phyloP scores from a whole-genome alignment of 2,329 filamentous ascomycete genomes.

The Trichoderma breve region DNA sequence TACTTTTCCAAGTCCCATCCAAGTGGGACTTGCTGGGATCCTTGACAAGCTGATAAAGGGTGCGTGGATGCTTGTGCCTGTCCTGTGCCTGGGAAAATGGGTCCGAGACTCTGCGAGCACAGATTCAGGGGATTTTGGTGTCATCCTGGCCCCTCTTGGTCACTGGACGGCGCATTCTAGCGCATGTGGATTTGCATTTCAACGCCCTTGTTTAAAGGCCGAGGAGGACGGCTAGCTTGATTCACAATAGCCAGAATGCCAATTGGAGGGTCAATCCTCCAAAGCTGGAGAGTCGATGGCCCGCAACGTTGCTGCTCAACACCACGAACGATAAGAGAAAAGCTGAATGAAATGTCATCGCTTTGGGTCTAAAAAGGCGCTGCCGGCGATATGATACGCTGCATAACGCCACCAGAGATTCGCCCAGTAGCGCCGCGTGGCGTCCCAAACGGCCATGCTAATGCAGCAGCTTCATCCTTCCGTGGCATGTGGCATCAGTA shows the following conservation, averaged over 20 bases:
- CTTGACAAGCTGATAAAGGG: not conserved
- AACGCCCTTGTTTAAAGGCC: not conserved
- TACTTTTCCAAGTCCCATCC: not conserved
- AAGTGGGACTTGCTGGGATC: constrained; percentile 8
- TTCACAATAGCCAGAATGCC: not conserved
- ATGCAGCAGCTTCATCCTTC: constrained; percentile 4
- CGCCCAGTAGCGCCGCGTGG: constrained; percentile 4
- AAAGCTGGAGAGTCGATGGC: constrained; percentile 3
- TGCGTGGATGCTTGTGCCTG: not conserved
- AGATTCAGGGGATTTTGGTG: constrained; percentile 12
- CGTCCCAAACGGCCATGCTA: not conserved
- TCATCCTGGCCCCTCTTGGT: constrained; percentile 12
- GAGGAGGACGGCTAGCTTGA: not conserved
- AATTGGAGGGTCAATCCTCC: not conserved
- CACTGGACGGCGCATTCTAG: constrained; percentile 1
- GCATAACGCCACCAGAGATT: constrained; percentile 3
- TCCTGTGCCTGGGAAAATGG: not conserved
- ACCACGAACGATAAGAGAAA: not conserved
- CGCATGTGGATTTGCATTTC: not conserved
- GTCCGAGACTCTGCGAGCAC: not conserved
- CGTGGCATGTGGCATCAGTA: not conserved
- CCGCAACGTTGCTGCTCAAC: not conserved
- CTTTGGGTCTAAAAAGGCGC: not conserved
- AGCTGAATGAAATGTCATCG: not conserved
- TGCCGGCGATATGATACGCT: not conserved